Evolutionary conservation across 371 early-diverging fungal species (phyloP).

Genomic region (Aphelidium insulamus): DNA sequence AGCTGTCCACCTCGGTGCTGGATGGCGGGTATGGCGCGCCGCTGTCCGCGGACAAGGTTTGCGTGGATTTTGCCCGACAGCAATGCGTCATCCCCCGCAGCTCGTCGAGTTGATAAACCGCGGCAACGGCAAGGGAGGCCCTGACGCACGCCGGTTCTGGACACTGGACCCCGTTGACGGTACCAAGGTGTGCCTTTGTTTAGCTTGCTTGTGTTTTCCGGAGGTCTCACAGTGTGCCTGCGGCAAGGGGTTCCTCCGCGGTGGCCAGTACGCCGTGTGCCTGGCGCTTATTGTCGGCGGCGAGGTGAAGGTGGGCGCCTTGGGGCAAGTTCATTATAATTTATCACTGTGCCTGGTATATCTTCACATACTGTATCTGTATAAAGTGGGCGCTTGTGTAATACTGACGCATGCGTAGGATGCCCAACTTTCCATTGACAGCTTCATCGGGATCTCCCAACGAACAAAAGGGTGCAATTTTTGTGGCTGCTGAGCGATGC

Average conservation of each 20-base stretch:
- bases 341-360: too few species aligned
- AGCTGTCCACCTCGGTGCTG: conserved; percentile 49
- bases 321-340: too few species aligned
- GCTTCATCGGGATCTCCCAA: too few species aligned
- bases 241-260: conserved; percentile 89
- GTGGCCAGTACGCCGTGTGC: conserved; percentile 92
- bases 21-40: too few species aligned
- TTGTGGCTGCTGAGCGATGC: too few species aligned
- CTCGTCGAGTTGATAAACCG: conserved; percentile 63
- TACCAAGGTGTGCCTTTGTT: conserved; percentile 19
- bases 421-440: too few species aligned
- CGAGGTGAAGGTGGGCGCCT: conserved; percentile 64
- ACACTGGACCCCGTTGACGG: conserved; percentile 92
- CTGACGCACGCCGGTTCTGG: conserved; percentile 62
- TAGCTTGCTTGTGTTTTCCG: not conserved
- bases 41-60: conserved; percentile 39
- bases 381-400: conserved; percentile 53
- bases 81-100: conserved; percentile 15
- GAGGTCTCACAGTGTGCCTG: conserved; percentile 31
- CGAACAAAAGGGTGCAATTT: too few species aligned
- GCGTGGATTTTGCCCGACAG: conserved; percentile 1
- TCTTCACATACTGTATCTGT: too few species aligned
- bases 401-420: too few species aligned
- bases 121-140: conserved; percentile 63
- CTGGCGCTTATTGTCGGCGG: conserved; percentile 78